Evolutionary conservation across 2,329 filamentous ascomycete species (phyloP), one percentile per base, ranked within the genome.

Genomic region (Pseudogymnoascus sp.): DNA sequence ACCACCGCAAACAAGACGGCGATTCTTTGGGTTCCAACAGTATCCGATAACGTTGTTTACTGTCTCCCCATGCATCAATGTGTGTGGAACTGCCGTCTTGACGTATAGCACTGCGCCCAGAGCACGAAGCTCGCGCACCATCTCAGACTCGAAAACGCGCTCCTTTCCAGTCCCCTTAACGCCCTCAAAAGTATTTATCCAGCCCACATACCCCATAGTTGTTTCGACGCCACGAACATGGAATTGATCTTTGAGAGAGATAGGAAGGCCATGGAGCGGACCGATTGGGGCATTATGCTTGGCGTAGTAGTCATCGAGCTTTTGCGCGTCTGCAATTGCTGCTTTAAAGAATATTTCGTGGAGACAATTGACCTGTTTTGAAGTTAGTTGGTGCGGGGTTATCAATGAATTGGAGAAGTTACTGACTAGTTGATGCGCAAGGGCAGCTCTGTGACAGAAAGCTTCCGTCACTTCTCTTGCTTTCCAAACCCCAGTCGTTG

Each of bases 121-220:
- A 21, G 71, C 68, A 4, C 75, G 69, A 8, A 79, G 70, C 19
- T 78, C 72, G n/a, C 69, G 73, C 7, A 77, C 74, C 61, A 79
- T 69, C 50, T 73, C 72, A 59, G 82, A 85, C 73, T 88, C 78
- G 67, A 80, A 80, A 44, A 78, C 72, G 71, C 73, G 74, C 75
- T 76, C 83, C 69, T 76, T 82, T 33, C 76, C 79, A 64, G 76
- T 81, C 2, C 76, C 78, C 64, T 79, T 79, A 44, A 78, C 74
- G 61, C 82, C 84, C 72, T 87, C 74, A 67, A 86, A 83, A 0
- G 82, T 83, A 6, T 80, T 82, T n/a, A 87, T 82, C 80, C 84
- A 86, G n/a, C 85, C 83, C 23, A 87, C 77, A 69, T 87, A 88
- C 11, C 84, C 85, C 78, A 87, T 87, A 17, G 69, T 74, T 53